A percentile compares a stretch with the other conserved stretches of the same genome.
These are phyloP conservation scores for Anisodus acutangulus DNA, from an alignment of 257 asterid genomes.

Conservation along the genomic window DNA sequence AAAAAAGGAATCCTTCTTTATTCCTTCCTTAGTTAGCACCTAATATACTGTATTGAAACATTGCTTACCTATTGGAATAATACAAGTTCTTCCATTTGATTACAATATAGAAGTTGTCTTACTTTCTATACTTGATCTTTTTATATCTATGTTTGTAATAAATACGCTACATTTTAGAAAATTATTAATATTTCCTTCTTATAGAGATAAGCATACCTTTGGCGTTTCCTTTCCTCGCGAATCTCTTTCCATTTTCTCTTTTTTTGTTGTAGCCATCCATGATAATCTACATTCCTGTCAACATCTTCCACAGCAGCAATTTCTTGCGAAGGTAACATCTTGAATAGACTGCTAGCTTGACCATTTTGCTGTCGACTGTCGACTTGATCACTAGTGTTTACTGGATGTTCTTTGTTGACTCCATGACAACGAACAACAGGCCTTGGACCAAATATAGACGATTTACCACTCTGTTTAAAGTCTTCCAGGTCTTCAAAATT, in stretches of 20 bases:
- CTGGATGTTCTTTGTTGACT: conserved; percentile 48
- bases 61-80: no score
- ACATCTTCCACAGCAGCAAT: conserved; percentile 56
- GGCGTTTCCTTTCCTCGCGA: conserved; percentile 86
- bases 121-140: conserved; percentile 1
- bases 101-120: background rate
- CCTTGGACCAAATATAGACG: conserved; percentile 52
- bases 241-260: conserved; percentile 94
- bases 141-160: background rate
- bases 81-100: no score
- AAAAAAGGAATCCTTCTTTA: no score
- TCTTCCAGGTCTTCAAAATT: conserved; percentile 80
- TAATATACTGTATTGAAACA: no score
- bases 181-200: background rate
- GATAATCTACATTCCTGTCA: conserved; percentile 73
- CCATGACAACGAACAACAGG: conserved; percentile 71
- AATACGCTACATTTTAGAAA: background rate
- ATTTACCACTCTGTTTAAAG: conserved; percentile 56
- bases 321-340: conserved; percentile 43
- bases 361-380: conserved; percentile 49
- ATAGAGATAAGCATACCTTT: conserved; percentile 53
- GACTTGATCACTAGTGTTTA: conserved; percentile 41
- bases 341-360: conserved; percentile 41
- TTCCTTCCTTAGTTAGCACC: no score
- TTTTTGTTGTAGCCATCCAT: conserved; percentile 90